These are phyloP conservation scores for Lepidium africanum DNA, from an alignment of 345 rosid genomes.

Conservation along the genomic window DNA sequence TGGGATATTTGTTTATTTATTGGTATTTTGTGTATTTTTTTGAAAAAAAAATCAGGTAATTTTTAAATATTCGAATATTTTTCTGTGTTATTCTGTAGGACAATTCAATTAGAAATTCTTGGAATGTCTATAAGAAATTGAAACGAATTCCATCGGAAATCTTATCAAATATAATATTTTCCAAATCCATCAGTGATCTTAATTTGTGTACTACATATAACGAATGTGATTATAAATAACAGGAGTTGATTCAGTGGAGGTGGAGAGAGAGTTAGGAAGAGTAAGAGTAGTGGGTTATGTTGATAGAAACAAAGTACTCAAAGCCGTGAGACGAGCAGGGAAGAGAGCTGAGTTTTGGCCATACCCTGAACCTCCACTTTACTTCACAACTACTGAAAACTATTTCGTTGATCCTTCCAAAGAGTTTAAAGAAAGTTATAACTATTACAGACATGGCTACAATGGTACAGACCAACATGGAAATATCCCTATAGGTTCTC, in stretches of 20 bases:
- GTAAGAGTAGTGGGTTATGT: conserved; percentile 80
- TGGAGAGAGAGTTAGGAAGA: conserved; percentile 59
- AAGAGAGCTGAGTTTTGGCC: conserved; percentile 97
- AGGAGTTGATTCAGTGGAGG: conserved; percentile 85
- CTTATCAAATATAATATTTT: too few species aligned
- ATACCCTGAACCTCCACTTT: conserved; percentile 69
- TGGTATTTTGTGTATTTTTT: too few species aligned
- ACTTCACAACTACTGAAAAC: conserved; percentile 56
- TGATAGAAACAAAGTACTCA: conserved; percentile 79
- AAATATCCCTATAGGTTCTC: conserved; percentile 48
- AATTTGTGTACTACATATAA: not conserved
- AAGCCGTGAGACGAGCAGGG: conserved; percentile 76
- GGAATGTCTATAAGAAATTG: too few species aligned
- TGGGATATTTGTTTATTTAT: too few species aligned
- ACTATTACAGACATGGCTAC: conserved; percentile 79
- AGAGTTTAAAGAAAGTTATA: conserved; percentile 81
- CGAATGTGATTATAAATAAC: not conserved
- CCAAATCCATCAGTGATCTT: too few species aligned
- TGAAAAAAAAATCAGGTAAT: too few species aligned
- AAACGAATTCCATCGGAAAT: too few species aligned
- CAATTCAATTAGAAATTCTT: too few species aligned
- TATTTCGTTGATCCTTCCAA: conserved; percentile 73
- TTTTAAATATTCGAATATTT: too few species aligned
- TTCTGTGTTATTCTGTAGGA: too few species aligned
- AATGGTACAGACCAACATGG: conserved; percentile 63